phyloP scores from a whole-genome alignment of 768 basidiomycete genomes.

The Tylopilus balloui region DNA sequence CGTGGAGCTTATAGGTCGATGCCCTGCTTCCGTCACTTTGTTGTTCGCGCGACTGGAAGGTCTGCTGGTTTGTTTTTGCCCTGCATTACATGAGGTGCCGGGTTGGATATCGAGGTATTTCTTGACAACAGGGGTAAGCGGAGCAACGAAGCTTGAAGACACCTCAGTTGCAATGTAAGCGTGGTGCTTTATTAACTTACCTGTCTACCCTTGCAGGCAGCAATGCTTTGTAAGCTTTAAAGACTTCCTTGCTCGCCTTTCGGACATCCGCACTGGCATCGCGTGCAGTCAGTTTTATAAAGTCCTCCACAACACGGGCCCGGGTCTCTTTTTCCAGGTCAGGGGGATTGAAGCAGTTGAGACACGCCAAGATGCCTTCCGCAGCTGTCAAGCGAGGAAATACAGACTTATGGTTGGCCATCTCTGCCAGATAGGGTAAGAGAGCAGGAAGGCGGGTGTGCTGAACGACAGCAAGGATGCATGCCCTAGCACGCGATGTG shows the following conservation, averaged over 20 bases:
- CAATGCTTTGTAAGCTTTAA: constrained; percentile 69
- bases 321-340: constrained; percentile 68
- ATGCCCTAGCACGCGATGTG: constrained; percentile 56
- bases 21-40: constrained; percentile 6
- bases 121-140: constrained; percentile 70
- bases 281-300: constrained; percentile 61
- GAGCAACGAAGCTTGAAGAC: constrained; percentile 56
- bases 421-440: constrained; percentile 53
- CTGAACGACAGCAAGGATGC: constrained; percentile 59
- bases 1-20: constrained; percentile 7
- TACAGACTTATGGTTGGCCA: constrained; percentile 61
- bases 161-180: constrained; percentile 5
- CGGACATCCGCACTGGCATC: constrained; percentile 77
- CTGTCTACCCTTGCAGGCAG: constrained; percentile 63
- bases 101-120: constrained; percentile 63
- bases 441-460: constrained; percentile 62
- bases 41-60: constrained; percentile 23
- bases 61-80: constrained; percentile 20
- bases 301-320: constrained; percentile 61
- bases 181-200: constrained; percentile 37
- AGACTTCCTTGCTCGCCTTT: constrained; percentile 63
- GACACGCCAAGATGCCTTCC: constrained; percentile 58
- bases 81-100: constrained; percentile 3
- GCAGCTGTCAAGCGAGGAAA: constrained; percentile 60
- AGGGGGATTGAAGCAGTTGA: constrained; percentile 76